Conservation (phyloP, 2,329 filamentous ascomycete genomes). For the Penicillium thymicola region DNA sequence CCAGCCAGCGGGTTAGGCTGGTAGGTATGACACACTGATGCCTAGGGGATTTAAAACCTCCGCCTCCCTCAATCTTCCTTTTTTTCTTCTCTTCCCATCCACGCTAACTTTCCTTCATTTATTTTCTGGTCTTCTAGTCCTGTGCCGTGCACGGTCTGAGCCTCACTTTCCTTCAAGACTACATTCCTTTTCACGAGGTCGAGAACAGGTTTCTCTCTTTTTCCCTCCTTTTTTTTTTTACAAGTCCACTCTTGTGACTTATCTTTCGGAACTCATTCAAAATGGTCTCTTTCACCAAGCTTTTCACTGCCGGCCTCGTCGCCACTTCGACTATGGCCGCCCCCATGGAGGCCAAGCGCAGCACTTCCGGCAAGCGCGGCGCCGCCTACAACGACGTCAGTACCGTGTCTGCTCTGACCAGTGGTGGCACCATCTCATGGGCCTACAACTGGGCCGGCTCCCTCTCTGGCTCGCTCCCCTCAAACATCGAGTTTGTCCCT, state of each 20-base stretch:
- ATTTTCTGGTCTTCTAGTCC: conserved; percentile 17
- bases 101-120: conserved; percentile 14
- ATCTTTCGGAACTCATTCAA: conserved; percentile 10
- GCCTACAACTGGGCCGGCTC: conserved; percentile 46
- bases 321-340: conserved; percentile 34
- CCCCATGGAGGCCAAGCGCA: conserved; percentile 28
- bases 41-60: conserved; percentile 4
- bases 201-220: conserved; percentile 27
- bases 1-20: conserved; percentile 6
- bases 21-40: conserved; percentile 9
- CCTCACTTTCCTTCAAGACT: conserved; percentile 24
- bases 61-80: conserved; percentile 2
- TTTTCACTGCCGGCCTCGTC: conserved; percentile 34
- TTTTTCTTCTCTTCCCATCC: conserved; percentile 5
- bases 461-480: conserved; percentile 29
- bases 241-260: conserved; percentile 6
- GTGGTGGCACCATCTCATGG: conserved; percentile 36
- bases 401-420: conserved; percentile 32
- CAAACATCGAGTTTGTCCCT: conserved; percentile 43
- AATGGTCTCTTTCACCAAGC: conserved; percentile 40
- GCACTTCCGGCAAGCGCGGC: conserved; percentile 27
- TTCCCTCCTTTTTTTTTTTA: conserved; percentile 14
- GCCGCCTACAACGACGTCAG: conserved; percentile 41
- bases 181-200: conserved; percentile 11
- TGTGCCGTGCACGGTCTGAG: conserved; percentile 35